A percentile compares a stretch with the other conserved stretches of the same genome.
phyloP scores from a whole-genome alignment of 108 stramenopile species.

The Aurantiochytrium sp. region DNA sequence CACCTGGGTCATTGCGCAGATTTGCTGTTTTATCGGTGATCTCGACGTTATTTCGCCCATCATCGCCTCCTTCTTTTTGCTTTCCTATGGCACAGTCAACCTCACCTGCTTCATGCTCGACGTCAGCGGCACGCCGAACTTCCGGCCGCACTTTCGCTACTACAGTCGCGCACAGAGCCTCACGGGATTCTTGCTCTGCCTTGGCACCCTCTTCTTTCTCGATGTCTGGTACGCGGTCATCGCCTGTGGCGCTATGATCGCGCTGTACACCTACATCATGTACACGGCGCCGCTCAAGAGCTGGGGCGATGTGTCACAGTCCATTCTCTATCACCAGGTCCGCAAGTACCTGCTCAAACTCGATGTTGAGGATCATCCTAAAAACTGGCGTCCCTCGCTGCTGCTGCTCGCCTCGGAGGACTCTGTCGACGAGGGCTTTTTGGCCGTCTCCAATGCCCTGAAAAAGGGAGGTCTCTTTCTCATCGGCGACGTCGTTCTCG shows the following conservation, averaged over 20 bases:
- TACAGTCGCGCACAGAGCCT: constrained; percentile 24
- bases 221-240: constrained; percentile 12
- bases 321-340: constrained; percentile 27
- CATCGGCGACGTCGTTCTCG: constrained; percentile 17
- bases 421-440: background rate
- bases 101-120: constrained; percentile 20
- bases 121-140: constrained; percentile 29
- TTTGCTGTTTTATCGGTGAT: constrained; percentile 6
- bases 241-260: background rate
- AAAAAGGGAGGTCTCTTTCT: constrained; percentile 29
- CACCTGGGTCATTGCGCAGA: background rate
- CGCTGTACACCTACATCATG: background rate
- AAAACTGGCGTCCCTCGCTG: constrained; percentile 24
- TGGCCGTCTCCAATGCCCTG: constrained; percentile 13
- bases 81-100: constrained; percentile 21
- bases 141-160: constrained; percentile 26
- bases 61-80: constrained; percentile 28
- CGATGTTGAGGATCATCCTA: constrained; percentile 2
- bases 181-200: background rate
- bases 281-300: background rate
- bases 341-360: constrained; percentile 27
- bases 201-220: background rate
- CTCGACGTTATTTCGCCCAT: constrained; percentile 27
- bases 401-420: background rate
- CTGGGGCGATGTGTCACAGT: constrained; percentile 29